Evolutionary conservation across 495 filamentous ascomycete species (phyloP).

Genomic region (Daldinia concentrica): DNA sequence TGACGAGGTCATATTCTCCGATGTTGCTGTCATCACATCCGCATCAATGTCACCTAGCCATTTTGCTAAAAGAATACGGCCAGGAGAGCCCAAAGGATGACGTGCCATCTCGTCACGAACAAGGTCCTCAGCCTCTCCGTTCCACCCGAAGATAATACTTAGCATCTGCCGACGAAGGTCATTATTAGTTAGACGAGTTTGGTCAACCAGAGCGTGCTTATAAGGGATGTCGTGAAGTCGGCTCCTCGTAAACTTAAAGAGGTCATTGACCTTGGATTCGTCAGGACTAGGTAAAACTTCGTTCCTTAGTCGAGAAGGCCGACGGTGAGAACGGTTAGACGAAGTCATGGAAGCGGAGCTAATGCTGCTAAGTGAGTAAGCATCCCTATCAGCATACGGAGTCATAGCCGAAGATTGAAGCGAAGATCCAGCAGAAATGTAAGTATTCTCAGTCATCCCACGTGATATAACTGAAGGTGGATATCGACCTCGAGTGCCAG

Average conservation of each 20-base stretch:
- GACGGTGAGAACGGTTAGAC: constrained; percentile 67
- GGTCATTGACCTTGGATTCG: constrained; percentile 66
- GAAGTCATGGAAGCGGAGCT: constrained; percentile 73
- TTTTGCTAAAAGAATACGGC: constrained; percentile 81
- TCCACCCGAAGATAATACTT: constrained; percentile 94
- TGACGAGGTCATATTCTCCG: constrained; percentile 83
- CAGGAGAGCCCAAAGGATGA: constrained; percentile 76
- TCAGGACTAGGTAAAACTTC: constrained; percentile 77
- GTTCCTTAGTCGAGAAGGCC: constrained; percentile 78
- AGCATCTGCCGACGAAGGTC: constrained; percentile 92
- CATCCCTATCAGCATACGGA: constrained; percentile 60
- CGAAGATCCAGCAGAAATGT: constrained; percentile 71
- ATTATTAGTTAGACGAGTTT: constrained; percentile 76
- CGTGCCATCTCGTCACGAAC: constrained; percentile 86
- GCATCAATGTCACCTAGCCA: constrained; percentile 90
- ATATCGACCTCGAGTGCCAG: constrained; percentile 52
- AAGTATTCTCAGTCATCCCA: constrained; percentile 65
- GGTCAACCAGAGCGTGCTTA: constrained; percentile 70
- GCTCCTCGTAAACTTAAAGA: constrained; percentile 73
- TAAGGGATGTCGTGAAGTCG: constrained; percentile 84
- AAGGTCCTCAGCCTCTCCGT: constrained; percentile 81
- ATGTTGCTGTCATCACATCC: constrained; percentile 79
- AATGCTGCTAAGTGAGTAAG: constrained; percentile 62
- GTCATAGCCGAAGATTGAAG: constrained; percentile 53
- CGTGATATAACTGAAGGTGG: constrained; percentile 59